Base-by-base conservation (phyloP, 768 basidiomycete genomes). In the Boletus insuetus region DNA sequence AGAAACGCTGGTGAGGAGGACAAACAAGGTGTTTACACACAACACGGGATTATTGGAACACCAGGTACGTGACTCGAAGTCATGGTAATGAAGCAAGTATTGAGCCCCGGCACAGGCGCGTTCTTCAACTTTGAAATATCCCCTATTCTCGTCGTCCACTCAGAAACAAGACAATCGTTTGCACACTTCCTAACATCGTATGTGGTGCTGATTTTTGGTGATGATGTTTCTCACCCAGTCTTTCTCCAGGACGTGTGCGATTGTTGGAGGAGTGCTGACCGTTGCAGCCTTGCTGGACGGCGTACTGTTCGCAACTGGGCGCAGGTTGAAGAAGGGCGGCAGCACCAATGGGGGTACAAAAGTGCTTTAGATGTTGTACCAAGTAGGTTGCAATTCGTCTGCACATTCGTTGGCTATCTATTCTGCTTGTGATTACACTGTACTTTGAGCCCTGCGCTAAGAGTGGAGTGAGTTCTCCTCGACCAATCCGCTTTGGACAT, bases 101-200 rank as follows among this genome's bases (percentile, higher is more conserved):
- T 53, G 24, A 62, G 31, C 32, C 5, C 45, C n/a, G 26, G n/a
- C 44, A 44, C 35, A 78, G 89, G 91, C 46, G 86, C 85, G 16
- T 91, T 89, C 78, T 86, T 90, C 79, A 97, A 94, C 76, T 97
- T 91, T 70, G 95, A 98, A 69, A 97, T 98, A 67, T 97, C 94
- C 17, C 96, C 95, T 13, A 94, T 99, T 65, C 87, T 91, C 46
- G 89, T 99, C 48, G 87, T 94, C 22, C 94, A 98, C 69, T 81
- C 83, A 12, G 96, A 98, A 68, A 87, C 83, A 34, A 82, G 94
- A 52, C 95, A 98, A 72, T 91, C 92, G 1, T 96, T 98, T 71
- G 96, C 97, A 3, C 97, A 99, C 74, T 98, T 98, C 79, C 75
- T 98, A 26, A 98, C 97, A 42, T 98, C 95, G 91, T 95, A 67